Base-by-base conservation (phyloP, 495 filamentous ascomycete genomes). In the Penicillium angulare region DNA sequence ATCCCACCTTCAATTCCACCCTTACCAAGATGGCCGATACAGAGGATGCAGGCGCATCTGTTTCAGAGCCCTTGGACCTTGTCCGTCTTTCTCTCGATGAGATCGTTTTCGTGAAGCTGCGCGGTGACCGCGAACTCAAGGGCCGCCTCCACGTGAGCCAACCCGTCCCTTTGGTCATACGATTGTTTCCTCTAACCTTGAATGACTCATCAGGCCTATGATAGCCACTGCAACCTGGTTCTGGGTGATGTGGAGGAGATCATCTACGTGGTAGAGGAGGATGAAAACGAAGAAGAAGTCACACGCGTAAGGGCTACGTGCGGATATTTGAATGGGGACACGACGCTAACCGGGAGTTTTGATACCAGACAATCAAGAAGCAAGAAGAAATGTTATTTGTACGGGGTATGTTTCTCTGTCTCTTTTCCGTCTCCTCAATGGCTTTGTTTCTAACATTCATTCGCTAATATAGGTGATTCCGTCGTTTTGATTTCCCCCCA, bases 311-410 rank as follows among this genome's bases (percentile, higher is more conserved):
- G 85, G 35, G 18, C 22, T 26, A 2, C 27, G 18, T 49, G 24
- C 17, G 15, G 9, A 40, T 23, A 7, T 40, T 27, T 35, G 15
- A n/a, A 23, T 31, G 22, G 20, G 24, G 16, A 40, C 26, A 33
- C 13, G 24, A 21, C 22, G 38, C 56, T 63, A 50, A 65, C 34
- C n/a, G 36, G 27, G 15, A 47, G 15, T 33, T 46, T n/a, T 29
- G 26, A 22, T 38, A 17, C 27, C 53, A 96, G 92, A 95, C 90
- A 9, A 84, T 91, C 48, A 93, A 90, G 69, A 95, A 95, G 72
- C 92, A 96, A 62, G 92, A 90, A 34, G 95, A 97, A 65, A 99
- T 97, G 93, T 74, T 99, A n/a, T 99, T 99, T 63, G 93, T 98
- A 21, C 77, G 93, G 87, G 93, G 92, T 95, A 67, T 46, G 81